Evolutionary conservation across 305 asterid genomes (phyloP).

Genomic region (Lippia alba): DNA sequence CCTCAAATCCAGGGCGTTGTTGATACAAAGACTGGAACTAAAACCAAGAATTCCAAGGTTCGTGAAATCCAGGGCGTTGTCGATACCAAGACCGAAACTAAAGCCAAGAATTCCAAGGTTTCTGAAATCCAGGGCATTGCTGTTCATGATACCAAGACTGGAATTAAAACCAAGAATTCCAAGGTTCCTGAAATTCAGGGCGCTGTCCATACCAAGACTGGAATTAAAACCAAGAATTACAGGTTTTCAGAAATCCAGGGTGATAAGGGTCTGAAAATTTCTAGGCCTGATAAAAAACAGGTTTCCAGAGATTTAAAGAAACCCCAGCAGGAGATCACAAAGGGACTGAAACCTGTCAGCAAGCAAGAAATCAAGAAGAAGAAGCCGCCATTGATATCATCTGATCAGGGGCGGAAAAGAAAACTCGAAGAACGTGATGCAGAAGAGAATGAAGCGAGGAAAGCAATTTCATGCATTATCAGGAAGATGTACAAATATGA

Average conservation of each 20-base stretch:
- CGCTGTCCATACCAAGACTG: background rate
- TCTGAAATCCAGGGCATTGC: background rate
- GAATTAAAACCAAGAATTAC: background rate
- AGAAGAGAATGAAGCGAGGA: background rate
- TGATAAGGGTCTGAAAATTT: background rate
- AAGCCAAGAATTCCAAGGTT: background rate
- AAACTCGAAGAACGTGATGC: background rate
- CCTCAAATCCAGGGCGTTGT: no score
- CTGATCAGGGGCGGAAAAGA: background rate
- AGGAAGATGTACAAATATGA: conserved; percentile 23
- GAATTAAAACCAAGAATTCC: background rate
- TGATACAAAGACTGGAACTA: background rate
- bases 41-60: background rate
- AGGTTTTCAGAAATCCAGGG: background rate
- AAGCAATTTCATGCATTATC: conserved; percentile 8
- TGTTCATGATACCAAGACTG: background rate
- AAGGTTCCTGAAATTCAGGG: background rate
- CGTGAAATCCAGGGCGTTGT: background rate
- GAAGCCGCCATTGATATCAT: background rate
- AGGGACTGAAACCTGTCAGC: background rate
- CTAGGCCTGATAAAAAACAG: background rate
- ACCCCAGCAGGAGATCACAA: background rate
- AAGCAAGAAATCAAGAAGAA: background rate
- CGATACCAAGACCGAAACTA: background rate
- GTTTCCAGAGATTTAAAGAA: background rate